phyloP scores from a whole-genome alignment of 768 basidiomycete genomes.

The Tulasnella calospora region DNA sequence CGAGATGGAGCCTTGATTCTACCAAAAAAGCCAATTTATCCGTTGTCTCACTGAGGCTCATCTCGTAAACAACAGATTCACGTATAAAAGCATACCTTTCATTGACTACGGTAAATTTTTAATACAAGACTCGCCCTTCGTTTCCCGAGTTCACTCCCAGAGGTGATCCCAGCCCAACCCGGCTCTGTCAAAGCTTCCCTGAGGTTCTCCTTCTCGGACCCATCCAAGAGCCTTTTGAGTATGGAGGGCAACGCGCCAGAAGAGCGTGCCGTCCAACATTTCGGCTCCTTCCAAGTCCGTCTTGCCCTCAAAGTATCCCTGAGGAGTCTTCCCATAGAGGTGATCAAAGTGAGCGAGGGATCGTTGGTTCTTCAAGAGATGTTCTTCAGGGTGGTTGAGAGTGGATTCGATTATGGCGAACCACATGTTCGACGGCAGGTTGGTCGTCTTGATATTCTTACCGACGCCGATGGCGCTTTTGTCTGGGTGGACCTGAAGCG shows the following conservation, averaged over 20 bases:
- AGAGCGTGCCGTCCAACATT: conserved; percentile 56
- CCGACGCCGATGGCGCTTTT: conserved; percentile 6
- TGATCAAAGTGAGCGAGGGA: conserved; percentile 13
- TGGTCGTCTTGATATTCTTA: neutral
- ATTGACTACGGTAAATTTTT: neutral
- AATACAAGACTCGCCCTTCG: neutral
- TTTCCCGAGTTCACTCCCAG: conserved; percentile 13
- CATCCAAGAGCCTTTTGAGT: conserved; percentile 45
- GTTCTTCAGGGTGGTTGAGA: conserved; percentile 25
- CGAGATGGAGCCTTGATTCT: too few relatives aligned
- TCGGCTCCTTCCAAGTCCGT: conserved; percentile 46
- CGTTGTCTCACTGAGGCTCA: too few relatives aligned
- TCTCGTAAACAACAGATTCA: too few relatives aligned
- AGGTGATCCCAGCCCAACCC: conserved; percentile 32
- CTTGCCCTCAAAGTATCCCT: conserved; percentile 33
- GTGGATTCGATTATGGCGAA: conserved; percentile 11
- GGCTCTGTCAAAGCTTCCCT: conserved; percentile 33
- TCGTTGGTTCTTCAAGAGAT: conserved; percentile 24
- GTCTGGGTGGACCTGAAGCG: neutral
- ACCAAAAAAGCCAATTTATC: too few relatives aligned
- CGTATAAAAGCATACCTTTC: too few relatives aligned
- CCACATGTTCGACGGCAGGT: conserved; percentile 11
- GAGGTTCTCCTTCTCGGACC: conserved; percentile 40
- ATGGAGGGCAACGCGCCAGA: conserved; percentile 53
- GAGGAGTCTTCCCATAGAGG: conserved; percentile 13